Evolutionary conservation across 768 basidiomycete genomes (phyloP), one percentile per base, ranked within the genome.

Genomic region (Serendipita vermifera): DNA sequence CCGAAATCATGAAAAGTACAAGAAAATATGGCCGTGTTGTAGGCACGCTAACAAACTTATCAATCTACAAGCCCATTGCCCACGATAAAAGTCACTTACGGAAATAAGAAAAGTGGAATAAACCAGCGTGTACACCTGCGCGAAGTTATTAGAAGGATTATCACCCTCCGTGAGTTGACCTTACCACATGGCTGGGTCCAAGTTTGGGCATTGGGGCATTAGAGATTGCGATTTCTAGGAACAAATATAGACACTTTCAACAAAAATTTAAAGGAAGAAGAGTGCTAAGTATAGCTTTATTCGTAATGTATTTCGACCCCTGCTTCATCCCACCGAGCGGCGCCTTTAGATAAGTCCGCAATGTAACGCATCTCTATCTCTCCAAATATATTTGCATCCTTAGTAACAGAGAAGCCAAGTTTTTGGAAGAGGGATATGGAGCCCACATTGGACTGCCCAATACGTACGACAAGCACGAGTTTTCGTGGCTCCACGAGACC

Each of bases 71-170:
- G 35, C n/a, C 9, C 35, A n/a, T n/a, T n/a, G n/a, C n/a, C n/a
- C n/a, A n/a, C n/a, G n/a, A n/a, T n/a, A n/a, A n/a, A n/a, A n/a
- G 9, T 9, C 46, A 51, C 46, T 20, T n/a, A 70, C 3, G 87
- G 87, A 29, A 90, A 69, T 9, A 90, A 71, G 2, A 90, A 66
- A 20, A 90, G 68, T 1, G 87, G 87, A 31, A 90, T 70, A 66
- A 83, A 89, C 87, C 87, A 90, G 54, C 87, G 77, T 13, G 87
- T 89, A 62, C 87, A 89, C 85, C 87, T 85, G 55, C 1, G 27
- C 51, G 46, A n/a, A 13, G 54, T 26, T 31, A 33, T 58, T 39
- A 29, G 22, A 41, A 41, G 17, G n/a, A n/a, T n/a, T n/a, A n/a
- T n/a, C n/a, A n/a, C n/a, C n/a, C n/a, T n/a, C n/a, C n/a, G n/a